phyloP scores from a whole-genome alignment of 345 rosid genomes.

The Gossypium anomalum region DNA sequence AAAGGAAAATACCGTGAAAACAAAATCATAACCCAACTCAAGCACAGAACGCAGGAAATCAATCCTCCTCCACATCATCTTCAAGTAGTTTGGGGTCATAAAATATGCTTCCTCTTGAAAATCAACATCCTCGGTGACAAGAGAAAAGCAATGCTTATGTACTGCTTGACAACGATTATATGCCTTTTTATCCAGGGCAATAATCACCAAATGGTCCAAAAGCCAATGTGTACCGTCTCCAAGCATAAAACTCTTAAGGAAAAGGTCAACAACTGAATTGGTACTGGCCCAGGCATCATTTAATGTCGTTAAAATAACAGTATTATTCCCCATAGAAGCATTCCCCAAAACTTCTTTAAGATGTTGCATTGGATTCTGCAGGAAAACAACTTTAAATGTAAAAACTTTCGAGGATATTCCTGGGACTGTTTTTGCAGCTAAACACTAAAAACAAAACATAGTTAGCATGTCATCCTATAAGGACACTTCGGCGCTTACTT shows the following conservation, averaged over 20 bases:
- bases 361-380: constrained; percentile 29
- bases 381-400: not conserved
- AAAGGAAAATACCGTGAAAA: constrained; percentile 66
- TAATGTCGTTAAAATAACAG: constrained; percentile 74
- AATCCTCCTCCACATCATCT: constrained; percentile 95
- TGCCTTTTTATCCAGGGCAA: constrained; percentile 71
- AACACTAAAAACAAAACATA: not conserved
- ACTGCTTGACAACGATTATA: constrained; percentile 49
- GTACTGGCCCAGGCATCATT: constrained; percentile 88
- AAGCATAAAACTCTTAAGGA: constrained; percentile 68
- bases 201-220: constrained; percentile 63
- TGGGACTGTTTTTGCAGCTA: not conserved
- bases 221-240: constrained; percentile 59
- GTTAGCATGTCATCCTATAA: not conserved
- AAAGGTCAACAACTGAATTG: constrained; percentile 59
- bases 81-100: constrained; percentile 74
- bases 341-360: constrained; percentile 52
- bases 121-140: constrained; percentile 63
- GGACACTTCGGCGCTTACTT: not conserved
- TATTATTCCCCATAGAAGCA: constrained; percentile 55
- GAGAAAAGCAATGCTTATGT: constrained; percentile 68
- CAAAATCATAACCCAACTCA: constrained; percentile 75
- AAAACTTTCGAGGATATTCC: not conserved
- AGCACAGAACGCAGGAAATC: constrained; percentile 72
- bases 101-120: constrained; percentile 75